Conservation (phyloP, 768 basidiomycete species). For the Amyloporia xantha region DNA sequence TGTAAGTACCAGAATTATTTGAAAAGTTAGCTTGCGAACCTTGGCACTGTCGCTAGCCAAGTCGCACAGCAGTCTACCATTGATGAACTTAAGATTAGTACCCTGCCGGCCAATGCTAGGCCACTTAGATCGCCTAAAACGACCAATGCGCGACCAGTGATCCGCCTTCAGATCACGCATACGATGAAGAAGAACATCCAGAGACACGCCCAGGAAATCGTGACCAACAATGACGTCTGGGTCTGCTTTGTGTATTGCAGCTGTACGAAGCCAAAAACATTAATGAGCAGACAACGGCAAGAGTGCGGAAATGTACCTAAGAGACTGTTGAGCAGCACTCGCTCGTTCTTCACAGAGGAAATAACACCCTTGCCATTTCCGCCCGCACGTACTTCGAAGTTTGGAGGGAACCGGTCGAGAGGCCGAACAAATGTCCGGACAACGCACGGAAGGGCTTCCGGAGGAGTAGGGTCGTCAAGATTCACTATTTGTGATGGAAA, state of each 20-base stretch:
- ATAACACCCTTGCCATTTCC: slow-evolving; percentile 62
- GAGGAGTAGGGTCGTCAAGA: slow-evolving; percentile 89
- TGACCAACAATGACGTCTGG: slow-evolving; percentile 95
- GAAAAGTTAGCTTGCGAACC: slow-evolving; percentile 34
- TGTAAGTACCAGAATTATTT: background rate
- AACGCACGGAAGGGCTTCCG: slow-evolving; percentile 75
- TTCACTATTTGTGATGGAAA: slow-evolving; percentile 42
- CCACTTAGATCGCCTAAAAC: slow-evolving; percentile 82
- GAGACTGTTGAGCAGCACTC: slow-evolving; percentile 76
- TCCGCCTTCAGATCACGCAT: slow-evolving; percentile 88
- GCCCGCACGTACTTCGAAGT: slow-evolving; percentile 69
- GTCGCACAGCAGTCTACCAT: slow-evolving; percentile 86
- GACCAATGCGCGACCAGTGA: slow-evolving; percentile 90
- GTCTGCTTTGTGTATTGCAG: slow-evolving; percentile 76
- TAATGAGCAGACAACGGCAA: slow-evolving; percentile 2
- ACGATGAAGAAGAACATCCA: slow-evolving; percentile 86
- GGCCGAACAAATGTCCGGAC: slow-evolving; percentile 89
- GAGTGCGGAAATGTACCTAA: slow-evolving; percentile 43
- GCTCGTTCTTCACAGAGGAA: slow-evolving; percentile 72
- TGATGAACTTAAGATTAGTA: slow-evolving; percentile 74
- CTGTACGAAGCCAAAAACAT: slow-evolving; percentile 28
- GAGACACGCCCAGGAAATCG: slow-evolving; percentile 83
- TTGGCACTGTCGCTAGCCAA: slow-evolving; percentile 92
- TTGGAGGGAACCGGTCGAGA: slow-evolving; percentile 77
- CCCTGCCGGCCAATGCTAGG: slow-evolving; percentile 78